Base-by-base conservation (phyloP, 1,284 basidiomycete genomes). In the Mycocalia duriaeana region DNA sequence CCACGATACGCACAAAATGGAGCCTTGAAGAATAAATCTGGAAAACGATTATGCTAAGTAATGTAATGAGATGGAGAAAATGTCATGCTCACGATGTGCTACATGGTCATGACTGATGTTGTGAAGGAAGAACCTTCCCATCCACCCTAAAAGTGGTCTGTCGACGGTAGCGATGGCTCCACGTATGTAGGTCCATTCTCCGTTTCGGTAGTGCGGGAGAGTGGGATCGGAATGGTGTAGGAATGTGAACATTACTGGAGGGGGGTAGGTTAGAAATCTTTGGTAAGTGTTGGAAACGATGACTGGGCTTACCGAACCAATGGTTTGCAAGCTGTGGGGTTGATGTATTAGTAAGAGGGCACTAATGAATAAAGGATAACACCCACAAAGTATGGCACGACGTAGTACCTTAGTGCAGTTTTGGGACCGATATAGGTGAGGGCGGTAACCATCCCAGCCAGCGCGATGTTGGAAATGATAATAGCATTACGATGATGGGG, bases 161-260 rank as follows among this genome's bases (percentile, higher is more conserved):
- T 89, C 86, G 44, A 88, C 77, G 34, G 85, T 87, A 49, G 81
- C 76, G 22, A 85, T 69, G 3, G 84, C 84, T 37, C 85, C 85
- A 45, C 84, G 77, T 47, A 82, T 72, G 69, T 85, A 89, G 22
- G 77, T 79, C 82, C 73, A 67, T 53, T 69, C 64, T 48, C 67
- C 54, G 67, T 73, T 68, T 73, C 63, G 57, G 49, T 68, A 68
- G 52, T 71, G 68, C 6, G 67, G 68, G 34, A 73, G 60, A 2
- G 64, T 64, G 5, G 70, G 71, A 48, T 73, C 83, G 45, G 83
- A 81, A 70, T 86, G 84, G 61, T 86, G 84, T 44, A 85, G 73
- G 63, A 70, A 81, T 24, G 77, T 78, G 53, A 79, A 71, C 45
- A 46, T 40, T 9, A 46, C 45, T 46, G 11, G 16, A n/a, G 36